These are phyloP conservation scores for Immersiella caudata DNA, from an alignment of 495 filamentous ascomycete species.

Conservation along the genomic window DNA sequence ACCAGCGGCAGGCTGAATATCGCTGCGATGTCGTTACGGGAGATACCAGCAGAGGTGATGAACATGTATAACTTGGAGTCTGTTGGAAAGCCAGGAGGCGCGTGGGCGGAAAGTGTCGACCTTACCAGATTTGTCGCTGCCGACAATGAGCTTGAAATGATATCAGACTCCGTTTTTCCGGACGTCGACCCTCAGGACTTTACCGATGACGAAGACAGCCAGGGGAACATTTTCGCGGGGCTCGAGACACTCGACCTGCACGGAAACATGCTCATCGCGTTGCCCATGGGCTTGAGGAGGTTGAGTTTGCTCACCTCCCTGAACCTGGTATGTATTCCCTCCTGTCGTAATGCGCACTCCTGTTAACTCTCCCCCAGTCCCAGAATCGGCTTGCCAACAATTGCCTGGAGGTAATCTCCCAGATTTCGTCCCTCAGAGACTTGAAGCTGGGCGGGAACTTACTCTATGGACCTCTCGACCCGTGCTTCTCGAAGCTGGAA, in stretches of 20 bases:
- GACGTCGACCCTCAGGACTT: constrained; percentile 62
- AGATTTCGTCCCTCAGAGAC: constrained; percentile 72
- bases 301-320: constrained; percentile 73
- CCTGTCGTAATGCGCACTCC: not conserved
- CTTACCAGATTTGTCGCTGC: constrained; percentile 85
- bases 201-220: constrained; percentile 62
- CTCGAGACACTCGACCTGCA: constrained; percentile 84
- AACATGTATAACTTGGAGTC: constrained; percentile 83
- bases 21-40: constrained; percentile 75
- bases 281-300: constrained; percentile 77
- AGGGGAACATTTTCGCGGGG: constrained; percentile 78
- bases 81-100: constrained; percentile 52
- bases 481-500: constrained; percentile 58
- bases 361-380: constrained; percentile 53
- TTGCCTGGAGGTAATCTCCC: constrained; percentile 69
- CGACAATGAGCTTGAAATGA: constrained; percentile 81
- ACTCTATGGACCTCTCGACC: constrained; percentile 65
- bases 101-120: constrained; percentile 95
- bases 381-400: constrained; percentile 76
- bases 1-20: constrained; percentile 87
- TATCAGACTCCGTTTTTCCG: constrained; percentile 76
- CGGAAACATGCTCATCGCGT: constrained; percentile 69
- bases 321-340: constrained; percentile 65
- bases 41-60: constrained; percentile 82
- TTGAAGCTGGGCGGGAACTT: constrained; percentile 81